Conservation (phyloP, 352 stramenopile genomes). For the Phytophthora quininea region DNA sequence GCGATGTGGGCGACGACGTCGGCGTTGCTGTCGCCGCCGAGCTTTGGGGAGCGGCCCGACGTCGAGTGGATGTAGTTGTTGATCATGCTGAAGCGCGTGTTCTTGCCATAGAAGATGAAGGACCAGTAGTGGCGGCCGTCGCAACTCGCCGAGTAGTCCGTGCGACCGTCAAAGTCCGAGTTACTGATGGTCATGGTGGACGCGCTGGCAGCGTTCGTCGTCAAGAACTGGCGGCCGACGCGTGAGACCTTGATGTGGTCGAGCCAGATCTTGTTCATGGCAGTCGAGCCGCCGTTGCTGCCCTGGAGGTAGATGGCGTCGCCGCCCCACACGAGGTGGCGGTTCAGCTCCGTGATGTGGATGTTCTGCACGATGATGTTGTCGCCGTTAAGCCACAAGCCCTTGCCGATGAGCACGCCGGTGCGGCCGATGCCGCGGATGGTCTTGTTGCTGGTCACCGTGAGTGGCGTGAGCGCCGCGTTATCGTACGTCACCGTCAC, state of each 20-base stretch:
- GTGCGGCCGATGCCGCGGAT: constrained; percentile 38
- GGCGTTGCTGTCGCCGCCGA: constrained; percentile 8
- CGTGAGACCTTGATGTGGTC: constrained; percentile 47
- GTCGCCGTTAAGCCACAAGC: constrained; percentile 36
- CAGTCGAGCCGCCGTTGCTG: constrained; percentile 20
- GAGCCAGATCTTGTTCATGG: constrained; percentile 48
- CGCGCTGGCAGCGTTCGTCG: constrained; percentile 33
- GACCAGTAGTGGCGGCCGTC: constrained; percentile 51
- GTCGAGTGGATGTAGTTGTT: constrained; percentile 44
- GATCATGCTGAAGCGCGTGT: constrained; percentile 40
- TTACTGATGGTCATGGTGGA: constrained; percentile 50
- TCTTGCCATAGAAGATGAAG: constrained; percentile 38
- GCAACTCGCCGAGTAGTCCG: constrained; percentile 40
- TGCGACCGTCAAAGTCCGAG: constrained; percentile 51
- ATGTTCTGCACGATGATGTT: constrained; percentile 59
- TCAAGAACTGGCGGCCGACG: constrained; percentile 28
- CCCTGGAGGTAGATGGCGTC: constrained; percentile 34
- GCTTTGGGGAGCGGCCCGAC: constrained; percentile 35
- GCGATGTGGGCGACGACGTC: constrained; percentile 33
- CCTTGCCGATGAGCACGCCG: constrained; percentile 46
- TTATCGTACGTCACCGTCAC: constrained; percentile 31
- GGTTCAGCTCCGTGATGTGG: constrained; percentile 34
- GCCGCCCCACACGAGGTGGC: constrained; percentile 35
- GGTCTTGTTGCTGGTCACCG: constrained; percentile 48
- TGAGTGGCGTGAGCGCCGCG: constrained; percentile 29